phyloP scores from a whole-genome alignment of 1,139 yeast species.

The Candida gigantensis region DNA sequence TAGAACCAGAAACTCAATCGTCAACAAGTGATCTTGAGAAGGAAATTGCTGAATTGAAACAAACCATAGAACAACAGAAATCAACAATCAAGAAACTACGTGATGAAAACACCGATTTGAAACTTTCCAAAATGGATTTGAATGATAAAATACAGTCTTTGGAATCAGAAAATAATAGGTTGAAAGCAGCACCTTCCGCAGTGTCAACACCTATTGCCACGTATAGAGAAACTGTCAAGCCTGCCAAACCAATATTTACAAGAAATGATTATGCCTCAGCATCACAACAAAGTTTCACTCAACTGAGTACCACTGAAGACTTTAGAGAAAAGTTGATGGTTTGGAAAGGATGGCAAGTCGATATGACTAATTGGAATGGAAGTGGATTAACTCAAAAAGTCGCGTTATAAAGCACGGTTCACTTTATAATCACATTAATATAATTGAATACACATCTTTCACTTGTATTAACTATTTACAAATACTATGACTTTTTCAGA shows the following conservation, averaged over 20 bases:
- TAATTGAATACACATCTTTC: too few relatives aligned
- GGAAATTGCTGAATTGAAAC: constrained; percentile 31
- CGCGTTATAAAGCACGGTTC: constrained; percentile 22
- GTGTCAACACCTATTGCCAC: constrained; percentile 2
- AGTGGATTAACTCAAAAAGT: constrained; percentile 26
- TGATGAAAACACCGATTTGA: constrained; percentile 48
- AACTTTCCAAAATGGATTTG: constrained; percentile 50
- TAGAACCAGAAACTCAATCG: neutral
- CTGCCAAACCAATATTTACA: constrained; percentile 39
- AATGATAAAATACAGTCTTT: constrained; percentile 33
- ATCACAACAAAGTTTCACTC: constrained; percentile 30
- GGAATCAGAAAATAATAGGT: constrained; percentile 21
- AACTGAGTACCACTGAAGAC: constrained; percentile 26
- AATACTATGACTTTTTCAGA: too few relatives aligned
- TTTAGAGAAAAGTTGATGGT: constrained; percentile 47
- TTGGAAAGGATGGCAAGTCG: constrained; percentile 87
- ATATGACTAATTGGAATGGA: constrained; percentile 76
- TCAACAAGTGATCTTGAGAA: constrained; percentile 14
- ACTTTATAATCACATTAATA: too few relatives aligned
- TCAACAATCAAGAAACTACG: constrained; percentile 40
- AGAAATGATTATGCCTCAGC: constrained; percentile 36
- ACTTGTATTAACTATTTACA: too few relatives aligned
- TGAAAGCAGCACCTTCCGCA: constrained; percentile 14
- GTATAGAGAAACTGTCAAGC: constrained; percentile 16
- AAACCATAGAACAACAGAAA: constrained; percentile 32